Evolutionary conservation across 306 rosid species (phyloP), one percentile per base, ranked within the genome.

Genomic region (Psophocarpus tetragonolobus): DNA sequence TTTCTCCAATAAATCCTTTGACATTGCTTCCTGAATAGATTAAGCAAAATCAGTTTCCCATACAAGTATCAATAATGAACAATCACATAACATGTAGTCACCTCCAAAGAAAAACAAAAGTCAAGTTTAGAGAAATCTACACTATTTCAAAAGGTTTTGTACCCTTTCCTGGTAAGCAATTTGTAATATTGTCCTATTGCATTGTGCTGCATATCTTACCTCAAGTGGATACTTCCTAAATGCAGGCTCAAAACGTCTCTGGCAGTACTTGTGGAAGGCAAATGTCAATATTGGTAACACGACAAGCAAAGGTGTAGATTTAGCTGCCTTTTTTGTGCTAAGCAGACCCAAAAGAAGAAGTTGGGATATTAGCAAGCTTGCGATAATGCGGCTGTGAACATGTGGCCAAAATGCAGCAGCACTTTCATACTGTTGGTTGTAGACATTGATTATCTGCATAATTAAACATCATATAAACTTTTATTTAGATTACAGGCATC

Each of bases 341-440:
- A 95, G 97, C 75, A 95, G 84, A 74, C 99, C 99, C 89, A 95
- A 26, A 63, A 95, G 73, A 70, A 95, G 99, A 72, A 95, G 63
- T 82, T 95, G 99, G 50, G 97, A 92, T 87, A 95, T 88, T 82
- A 95, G 80, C 81, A 95, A 85, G 85, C 97, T 95, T 17, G 97
- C 99, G 27, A 95, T 81, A 33, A 95, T 95, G 81, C 97, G 97
- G 90, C 91, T 86, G 48, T 95, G 97, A 77, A 95, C 94, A 42
- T 86, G 99, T 0, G 99, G 99, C 99, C 97, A 95, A 73, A 95
- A 95, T 50, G 99, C 97, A 35, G 96, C 99, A 66, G 87, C 97
- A 75, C 99, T 95, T 83, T 95, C 99, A 66, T 95, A 95, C 63
- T 58, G 94, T 83, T 95, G 99, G 82, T 91, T 67, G 87, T 95